Evolutionary conservation across 345 rosid genomes (phyloP), one percentile per base, ranked within the genome.

Genomic region (Kandelia obovata): DNA sequence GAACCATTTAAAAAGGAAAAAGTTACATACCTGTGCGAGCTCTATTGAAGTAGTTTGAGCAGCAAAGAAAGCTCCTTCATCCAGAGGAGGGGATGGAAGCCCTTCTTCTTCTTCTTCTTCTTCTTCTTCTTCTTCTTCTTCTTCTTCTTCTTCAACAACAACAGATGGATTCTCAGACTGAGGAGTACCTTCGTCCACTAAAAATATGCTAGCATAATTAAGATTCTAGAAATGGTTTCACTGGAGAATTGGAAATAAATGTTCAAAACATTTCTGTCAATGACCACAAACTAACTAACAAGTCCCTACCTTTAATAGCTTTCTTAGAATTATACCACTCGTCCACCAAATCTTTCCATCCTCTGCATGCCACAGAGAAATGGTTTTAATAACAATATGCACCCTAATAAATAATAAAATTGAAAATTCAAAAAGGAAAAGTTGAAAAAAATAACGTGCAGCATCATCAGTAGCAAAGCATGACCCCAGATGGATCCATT

Each of bases 11-110:
- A 60, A 68, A 11, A 55, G 35, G 31, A 53, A 52, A 69, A 71
- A 59, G 60, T 62, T 19, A 66, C 20, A 66, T 65, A 95, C 99
- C 87, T 88, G 85, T 61, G 88, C 80, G 63, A 92, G 86, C 79
- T 95, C 99, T 59, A 90, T 88, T 55, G 83, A 80, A 51, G 88
- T 69, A 26, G 96, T 74, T 73, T 86, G 90, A 28, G 94, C 66
- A 62, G 89, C 75, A 72, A 95, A 90, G 81, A 95, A 82, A 55
- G 79, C 90, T 55, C 80, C 87, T 66, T 88, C 91, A 70, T 92
- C 97, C 73, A 90, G 52, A 32, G 99, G 99, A 71, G 97, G 99
- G 49, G 96, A 89, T 5, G 99, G 98, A 81, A 95, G 91, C 49
- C 90, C 98, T 67, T 88, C 97, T 76, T 10, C 58, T 21, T 89